Conservation (phyloP, 2,329 filamentous ascomycete genomes). For the Xylariaceae sp. region DNA sequence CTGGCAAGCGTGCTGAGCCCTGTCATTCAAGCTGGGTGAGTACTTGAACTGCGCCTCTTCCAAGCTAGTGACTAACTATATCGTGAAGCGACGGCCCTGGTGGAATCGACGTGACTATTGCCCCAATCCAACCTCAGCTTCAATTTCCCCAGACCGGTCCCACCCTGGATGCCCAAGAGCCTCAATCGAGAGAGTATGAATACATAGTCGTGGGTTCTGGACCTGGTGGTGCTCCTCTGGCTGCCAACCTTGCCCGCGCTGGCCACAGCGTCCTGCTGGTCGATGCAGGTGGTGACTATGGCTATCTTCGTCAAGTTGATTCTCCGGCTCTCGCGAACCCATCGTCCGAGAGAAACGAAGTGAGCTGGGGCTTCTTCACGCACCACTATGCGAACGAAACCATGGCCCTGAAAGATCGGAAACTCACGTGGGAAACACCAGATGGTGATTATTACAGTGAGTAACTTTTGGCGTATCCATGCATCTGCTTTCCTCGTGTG, state of each 20-base stretch:
- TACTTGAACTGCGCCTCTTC: background rate
- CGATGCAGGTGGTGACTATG: conserved; percentile 52
- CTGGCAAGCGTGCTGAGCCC: conserved; percentile 9
- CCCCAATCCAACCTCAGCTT: conserved; percentile 2
- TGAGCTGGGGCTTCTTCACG: conserved; percentile 54
- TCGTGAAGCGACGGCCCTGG: conserved; percentile 4
- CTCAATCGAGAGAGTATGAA: conserved; percentile 21
- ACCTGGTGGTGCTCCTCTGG: conserved; percentile 47
- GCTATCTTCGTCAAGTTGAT: conserved; percentile 44
- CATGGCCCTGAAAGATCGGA: conserved; percentile 43
- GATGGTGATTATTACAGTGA: conserved; percentile 34
- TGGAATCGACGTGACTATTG: conserved; percentile 7
- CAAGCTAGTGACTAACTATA: background rate
- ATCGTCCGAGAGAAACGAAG: conserved; percentile 40
- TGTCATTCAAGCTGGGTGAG: conserved; percentile 7
- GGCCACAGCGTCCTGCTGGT: conserved; percentile 51
- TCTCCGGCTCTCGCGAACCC: conserved; percentile 35
- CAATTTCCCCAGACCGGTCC: conserved; percentile 4
- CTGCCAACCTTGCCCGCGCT: conserved; percentile 47
- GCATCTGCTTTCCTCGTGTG: background rate
- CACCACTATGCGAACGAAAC: conserved; percentile 44
- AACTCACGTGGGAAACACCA: conserved; percentile 45
- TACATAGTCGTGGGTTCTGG: conserved; percentile 47
- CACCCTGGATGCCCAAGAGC: background rate
- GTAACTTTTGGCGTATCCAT: background rate